Base-by-base conservation (phyloP, 2,329 filamentous ascomycete species). In the Aspergillus sp. region DNA sequence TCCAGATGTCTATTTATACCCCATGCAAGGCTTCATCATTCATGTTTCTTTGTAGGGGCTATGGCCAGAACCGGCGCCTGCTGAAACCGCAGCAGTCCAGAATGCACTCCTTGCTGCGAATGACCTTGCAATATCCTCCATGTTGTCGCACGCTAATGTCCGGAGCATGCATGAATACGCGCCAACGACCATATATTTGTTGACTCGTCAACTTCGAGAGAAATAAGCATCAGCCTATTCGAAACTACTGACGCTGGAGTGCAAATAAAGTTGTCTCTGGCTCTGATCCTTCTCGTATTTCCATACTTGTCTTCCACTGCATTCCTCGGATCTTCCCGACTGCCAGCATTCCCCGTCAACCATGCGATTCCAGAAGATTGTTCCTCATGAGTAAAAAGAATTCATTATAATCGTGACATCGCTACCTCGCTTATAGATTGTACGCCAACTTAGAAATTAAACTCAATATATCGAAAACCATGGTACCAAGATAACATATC, bases 251-350 rank as follows among this genome's bases (percentile, higher is more conserved):
- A 22, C 7, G 13, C 33, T 30, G 52, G 20, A 22, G 15, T 41
- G 19, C 22, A 40, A 50, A 45, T 56, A 56, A n/a, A 56, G 54
- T 56, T 56, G 54, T 41, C 22, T n/a, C 37, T 27, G 39, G 44
- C 49, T 50, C 34, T 48, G 52, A 33, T 40, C 22, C 39, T 34
- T 55, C 40, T 44, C 37, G 27, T 50, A 30, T 53, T 27, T 13
- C 13, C 41, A 37, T 22, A 13, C 8, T 15, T 22, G 15, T 41
- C 6, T 42, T 1, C 11, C 22, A 51, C 30, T 15, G 33, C 51
- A 54, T 47, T 41, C 22, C 17, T 37, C 44, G 33, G 44, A 41
- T 48, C 20, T 54, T 37, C 8, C 48, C 48, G 34, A 19, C 15
- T 27, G 12, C 9, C 27, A 11, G 27, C 20, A 51, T 51, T 41